Evolutionary conservation across 305 asterid species (phyloP).

Genomic region (Plantago coronopus): DNA sequence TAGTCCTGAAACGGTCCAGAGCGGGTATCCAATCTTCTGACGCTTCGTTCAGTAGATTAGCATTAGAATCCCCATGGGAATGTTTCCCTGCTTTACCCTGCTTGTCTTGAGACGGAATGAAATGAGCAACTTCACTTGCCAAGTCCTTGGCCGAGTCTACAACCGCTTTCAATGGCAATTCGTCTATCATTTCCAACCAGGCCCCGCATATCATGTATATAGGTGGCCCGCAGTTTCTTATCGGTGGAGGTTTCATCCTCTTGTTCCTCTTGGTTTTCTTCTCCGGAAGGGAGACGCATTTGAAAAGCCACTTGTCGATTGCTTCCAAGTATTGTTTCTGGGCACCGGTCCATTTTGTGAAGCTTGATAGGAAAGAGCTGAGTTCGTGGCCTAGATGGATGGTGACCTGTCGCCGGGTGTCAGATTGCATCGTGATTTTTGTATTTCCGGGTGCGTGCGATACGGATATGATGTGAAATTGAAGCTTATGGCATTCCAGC

Average conservation of each 20-base stretch:
- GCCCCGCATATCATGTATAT: conserved; percentile 71
- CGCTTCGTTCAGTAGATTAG: conserved; percentile 29
- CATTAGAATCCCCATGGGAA: conserved; percentile 26
- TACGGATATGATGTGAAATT: conserved; percentile 67
- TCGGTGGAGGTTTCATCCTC: conserved; percentile 43
- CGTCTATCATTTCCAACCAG: conserved; percentile 64
- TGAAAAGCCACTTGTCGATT: conserved; percentile 77
- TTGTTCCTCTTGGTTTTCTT: conserved; percentile 60
- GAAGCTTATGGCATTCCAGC: conserved; percentile 80
- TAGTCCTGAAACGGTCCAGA: conserved; percentile 53
- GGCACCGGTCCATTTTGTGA: conserved; percentile 73
- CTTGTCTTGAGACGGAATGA: conserved; percentile 81
- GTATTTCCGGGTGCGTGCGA: conserved; percentile 55
- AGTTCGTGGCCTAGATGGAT: conserved; percentile 58
- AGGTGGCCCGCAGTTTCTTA: conserved; percentile 75
- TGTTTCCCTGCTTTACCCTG: conserved; percentile 40
- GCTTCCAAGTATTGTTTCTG: conserved; percentile 71
- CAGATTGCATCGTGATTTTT: conserved; percentile 57
- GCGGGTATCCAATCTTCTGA: conserved; percentile 43
- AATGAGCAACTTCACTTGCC: conserved; percentile 57
- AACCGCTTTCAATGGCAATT: conserved; percentile 63
- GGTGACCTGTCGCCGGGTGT: conserved; percentile 52
- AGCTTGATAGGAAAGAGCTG: conserved; percentile 48
- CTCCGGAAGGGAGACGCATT: conserved; percentile 58
- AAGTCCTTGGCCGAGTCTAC: conserved; percentile 64